Percentiles rank a stretch among this genome's conserved stretches.
Evolutionary conservation across 371 early-diverging fungal genomes (phyloP).

Genomic region (Rhizomucor miehei): DNA sequence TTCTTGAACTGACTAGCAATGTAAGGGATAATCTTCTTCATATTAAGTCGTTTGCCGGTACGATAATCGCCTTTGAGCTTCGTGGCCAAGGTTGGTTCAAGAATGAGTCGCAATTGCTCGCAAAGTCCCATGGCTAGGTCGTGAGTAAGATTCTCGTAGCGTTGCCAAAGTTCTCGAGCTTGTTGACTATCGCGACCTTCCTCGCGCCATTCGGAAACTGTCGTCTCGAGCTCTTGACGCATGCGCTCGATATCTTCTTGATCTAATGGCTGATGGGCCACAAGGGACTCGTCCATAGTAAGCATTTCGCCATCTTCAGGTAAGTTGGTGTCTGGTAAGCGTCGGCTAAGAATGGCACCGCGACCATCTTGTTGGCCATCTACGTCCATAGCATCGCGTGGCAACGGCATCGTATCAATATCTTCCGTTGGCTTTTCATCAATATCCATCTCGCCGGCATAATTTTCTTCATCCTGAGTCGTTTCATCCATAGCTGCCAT

Average conservation of each 20-base stretch:
- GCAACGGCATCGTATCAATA: conserved; percentile 38
- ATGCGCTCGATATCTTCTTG: conserved; percentile 59
- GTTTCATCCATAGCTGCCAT: conserved; percentile 56
- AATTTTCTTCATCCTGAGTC: conserved; percentile 45
- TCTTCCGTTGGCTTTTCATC: conserved; percentile 29
- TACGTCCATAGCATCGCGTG: conserved; percentile 34
- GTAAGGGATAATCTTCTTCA: conserved; percentile 99
- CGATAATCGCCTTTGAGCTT: conserved; percentile 99
- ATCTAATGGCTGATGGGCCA: conserved; percentile 59
- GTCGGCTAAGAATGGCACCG: conserved; percentile 36
- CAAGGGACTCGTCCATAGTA: conserved; percentile 43
- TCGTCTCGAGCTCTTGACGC: conserved; percentile 58
- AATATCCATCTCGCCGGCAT: conserved; percentile 58
- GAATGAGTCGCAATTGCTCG: conserved; percentile 94
- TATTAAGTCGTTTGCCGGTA: conserved; percentile 99
- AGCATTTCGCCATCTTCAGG: conserved; percentile 31
- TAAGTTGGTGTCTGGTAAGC: conserved; percentile 19
- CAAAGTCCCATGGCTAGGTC: conserved; percentile 88
- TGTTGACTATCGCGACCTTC: conserved; percentile 57
- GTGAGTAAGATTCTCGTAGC: conserved; percentile 84
- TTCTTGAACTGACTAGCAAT: conserved; percentile 99
- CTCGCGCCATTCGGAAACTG: conserved; percentile 58
- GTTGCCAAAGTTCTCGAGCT: conserved; percentile 85
- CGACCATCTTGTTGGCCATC: conserved; percentile 22
- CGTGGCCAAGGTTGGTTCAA: conserved; percentile 96